Conservation (phyloP, 768 basidiomycete species). For the Hysterangium stoloniferum region DNA sequence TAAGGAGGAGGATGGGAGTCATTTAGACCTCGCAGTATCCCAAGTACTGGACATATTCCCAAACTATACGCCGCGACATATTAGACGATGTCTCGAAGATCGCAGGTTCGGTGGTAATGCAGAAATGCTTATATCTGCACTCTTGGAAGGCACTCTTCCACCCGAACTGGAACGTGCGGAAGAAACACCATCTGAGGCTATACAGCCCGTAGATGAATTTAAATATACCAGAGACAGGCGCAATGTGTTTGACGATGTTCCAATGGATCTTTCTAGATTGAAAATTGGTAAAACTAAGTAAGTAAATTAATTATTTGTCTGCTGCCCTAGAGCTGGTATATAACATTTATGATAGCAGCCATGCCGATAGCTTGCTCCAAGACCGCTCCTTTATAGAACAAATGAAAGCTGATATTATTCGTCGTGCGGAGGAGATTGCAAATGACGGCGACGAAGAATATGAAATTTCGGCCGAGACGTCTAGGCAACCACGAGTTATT, state of each 20-base stretch:
- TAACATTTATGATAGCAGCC: no score
- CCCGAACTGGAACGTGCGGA: constrained; percentile 13
- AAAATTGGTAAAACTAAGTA: constrained; percentile 54
- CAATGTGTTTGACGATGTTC: constrained; percentile 73
- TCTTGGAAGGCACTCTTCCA: constrained; percentile 71
- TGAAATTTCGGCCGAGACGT: constrained; percentile 25
- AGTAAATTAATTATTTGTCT: constrained; percentile 16
- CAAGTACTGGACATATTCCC: constrained; percentile 77
- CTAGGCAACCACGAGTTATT: constrained; percentile 22
- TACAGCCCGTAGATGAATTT: constrained; percentile 13
- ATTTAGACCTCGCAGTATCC: constrained; percentile 49
- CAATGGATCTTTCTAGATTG: constrained; percentile 54
- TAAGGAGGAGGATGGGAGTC: constrained; percentile 25
- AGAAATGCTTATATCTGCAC: constrained; percentile 57
- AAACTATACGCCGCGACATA: constrained; percentile 45
- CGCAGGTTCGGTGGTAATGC: constrained; percentile 44
- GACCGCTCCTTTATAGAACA: constrained; percentile 58
- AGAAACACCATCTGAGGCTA: background rate
- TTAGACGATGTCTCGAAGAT: constrained; percentile 48
- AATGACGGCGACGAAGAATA: constrained; percentile 57
- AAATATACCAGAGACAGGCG: constrained; percentile 35
- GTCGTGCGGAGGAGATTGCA: constrained; percentile 62
- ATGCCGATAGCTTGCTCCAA: constrained; percentile 36
- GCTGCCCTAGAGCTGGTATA: no score
- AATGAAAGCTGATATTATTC: constrained; percentile 79